These are phyloP conservation scores for Pseudogymnoascus sp. DNA, from an alignment of 2,329 filamentous ascomycete species.

Conservation along the genomic window DNA sequence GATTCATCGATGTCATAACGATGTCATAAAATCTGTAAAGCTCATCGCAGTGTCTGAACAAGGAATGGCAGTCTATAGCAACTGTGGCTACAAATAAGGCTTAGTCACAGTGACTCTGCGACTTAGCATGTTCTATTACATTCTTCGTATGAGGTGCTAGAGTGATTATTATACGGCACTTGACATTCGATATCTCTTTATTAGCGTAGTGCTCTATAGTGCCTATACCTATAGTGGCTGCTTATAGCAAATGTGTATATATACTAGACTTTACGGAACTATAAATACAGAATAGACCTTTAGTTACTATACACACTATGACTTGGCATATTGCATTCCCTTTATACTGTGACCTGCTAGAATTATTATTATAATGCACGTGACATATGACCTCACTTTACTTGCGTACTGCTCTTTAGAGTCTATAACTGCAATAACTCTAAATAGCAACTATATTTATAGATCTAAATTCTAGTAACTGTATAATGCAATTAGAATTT, in stretches of 20 bases:
- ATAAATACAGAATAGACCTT: neutral
- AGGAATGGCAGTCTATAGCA: neutral
- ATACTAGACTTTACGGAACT: neutral
- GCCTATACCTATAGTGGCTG: neutral
- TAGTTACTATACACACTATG: neutral
- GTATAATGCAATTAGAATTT: neutral
- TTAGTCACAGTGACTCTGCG: neutral
- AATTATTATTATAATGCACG: neutral
- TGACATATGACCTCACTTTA: neutral
- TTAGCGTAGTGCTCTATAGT: neutral
- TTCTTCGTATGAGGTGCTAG: neutral
- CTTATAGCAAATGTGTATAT: neutral
- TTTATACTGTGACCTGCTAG: neutral
- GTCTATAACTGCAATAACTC: neutral
- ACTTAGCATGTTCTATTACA: neutral
- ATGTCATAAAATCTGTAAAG: neutral
- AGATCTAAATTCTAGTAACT: neutral
- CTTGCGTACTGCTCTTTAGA: neutral
- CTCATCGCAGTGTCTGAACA: neutral
- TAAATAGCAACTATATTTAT: neutral
- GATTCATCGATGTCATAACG: neutral
- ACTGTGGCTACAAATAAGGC: neutral
- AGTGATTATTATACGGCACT: neutral
- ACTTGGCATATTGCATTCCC: neutral
- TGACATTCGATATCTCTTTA: neutral